Percentiles rank a stretch among this genome's conserved stretches.
Evolutionary conservation across 139 green algal genomes (phyloP).

Genomic region (Chlamydomonas eustigma): DNA sequence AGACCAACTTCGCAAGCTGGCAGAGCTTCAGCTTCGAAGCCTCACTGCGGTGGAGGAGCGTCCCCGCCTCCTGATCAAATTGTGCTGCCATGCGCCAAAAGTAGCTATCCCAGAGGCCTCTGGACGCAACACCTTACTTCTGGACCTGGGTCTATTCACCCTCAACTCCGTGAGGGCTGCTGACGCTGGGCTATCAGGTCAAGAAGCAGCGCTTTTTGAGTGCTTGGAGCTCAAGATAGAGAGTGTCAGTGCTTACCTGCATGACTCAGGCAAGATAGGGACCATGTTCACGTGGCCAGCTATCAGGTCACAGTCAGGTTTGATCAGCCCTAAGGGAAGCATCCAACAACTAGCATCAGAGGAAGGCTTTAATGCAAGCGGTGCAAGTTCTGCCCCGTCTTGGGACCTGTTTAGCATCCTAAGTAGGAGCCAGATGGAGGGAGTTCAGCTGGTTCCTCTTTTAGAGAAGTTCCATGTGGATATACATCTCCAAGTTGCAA

Average conservation of each 20-base stretch:
- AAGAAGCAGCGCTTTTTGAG: conserved; percentile 78
- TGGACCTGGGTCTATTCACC: conserved; percentile 72
- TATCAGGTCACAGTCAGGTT: too few species aligned
- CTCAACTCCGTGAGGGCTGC: conserved; percentile 31
- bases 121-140: conserved; percentile 48
- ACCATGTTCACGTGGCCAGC: conserved; percentile 33
- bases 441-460: conserved; percentile 35
- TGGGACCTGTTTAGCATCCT: neutral
- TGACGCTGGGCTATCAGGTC: conserved; percentile 1
- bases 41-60: conserved; percentile 30
- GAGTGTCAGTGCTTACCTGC: conserved; percentile 64
- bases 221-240: conserved; percentile 50
- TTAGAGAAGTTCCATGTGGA: conserved; percentile 39
- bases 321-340: neutral
- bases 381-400: neutral
- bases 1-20: conserved; percentile 43
- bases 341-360: neutral
- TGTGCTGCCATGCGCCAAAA: conserved; percentile 84
- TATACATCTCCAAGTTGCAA: conserved; percentile 37
- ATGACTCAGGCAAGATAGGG: conserved; percentile 26
- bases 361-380: neutral
- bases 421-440: neutral
- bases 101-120: conserved; percentile 44
- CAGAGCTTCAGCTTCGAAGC: conserved; percentile 47
- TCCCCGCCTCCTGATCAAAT: conserved; percentile 48